phyloP scores from a whole-genome alignment of 768 basidiomycete species.

The Termitomyces sp. region DNA sequence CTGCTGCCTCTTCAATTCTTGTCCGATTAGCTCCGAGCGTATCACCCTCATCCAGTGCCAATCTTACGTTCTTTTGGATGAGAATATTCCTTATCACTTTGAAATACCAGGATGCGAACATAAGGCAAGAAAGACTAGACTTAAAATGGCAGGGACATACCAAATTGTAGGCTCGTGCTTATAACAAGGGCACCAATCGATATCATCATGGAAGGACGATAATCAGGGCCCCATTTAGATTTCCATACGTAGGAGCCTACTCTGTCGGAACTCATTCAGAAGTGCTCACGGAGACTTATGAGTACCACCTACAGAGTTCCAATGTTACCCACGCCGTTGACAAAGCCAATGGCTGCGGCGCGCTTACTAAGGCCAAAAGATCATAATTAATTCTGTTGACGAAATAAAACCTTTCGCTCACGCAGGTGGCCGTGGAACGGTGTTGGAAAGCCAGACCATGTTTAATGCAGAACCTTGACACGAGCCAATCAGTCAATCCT shows the following conservation, averaged over 20 bases:
- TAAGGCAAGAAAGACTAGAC: background rate
- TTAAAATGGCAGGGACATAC: background rate
- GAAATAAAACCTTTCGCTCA: constrained; percentile 16
- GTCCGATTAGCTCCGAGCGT: constrained; percentile 33
- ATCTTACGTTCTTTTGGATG: constrained; percentile 38
- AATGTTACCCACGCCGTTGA: constrained; percentile 50
- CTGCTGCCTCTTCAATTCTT: constrained; percentile 50
- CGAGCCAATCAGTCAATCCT: background rate
- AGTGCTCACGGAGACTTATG: background rate
- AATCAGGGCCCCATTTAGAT: constrained; percentile 48
- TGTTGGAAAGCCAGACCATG: constrained; percentile 58
- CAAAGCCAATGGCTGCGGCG: constrained; percentile 54
- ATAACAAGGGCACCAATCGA: constrained; percentile 25
- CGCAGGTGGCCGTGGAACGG: constrained; percentile 55
- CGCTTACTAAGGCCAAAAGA: constrained; percentile 27
- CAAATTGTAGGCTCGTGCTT: constrained; percentile 20
- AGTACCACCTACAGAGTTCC: constrained; percentile 42
- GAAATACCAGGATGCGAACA: background rate
- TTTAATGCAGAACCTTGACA: constrained; percentile 35
- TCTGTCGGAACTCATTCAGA: constrained; percentile 19
- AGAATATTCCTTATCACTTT: constrained; percentile 38
- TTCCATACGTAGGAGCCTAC: constrained; percentile 59
- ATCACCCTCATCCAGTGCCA: constrained; percentile 38
- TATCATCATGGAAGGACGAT: constrained; percentile 57
- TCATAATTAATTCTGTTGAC: background rate